Evolutionary conservation across 352 stramenopile species (phyloP).

Genomic region (Globisporangium heterothallicum): DNA sequence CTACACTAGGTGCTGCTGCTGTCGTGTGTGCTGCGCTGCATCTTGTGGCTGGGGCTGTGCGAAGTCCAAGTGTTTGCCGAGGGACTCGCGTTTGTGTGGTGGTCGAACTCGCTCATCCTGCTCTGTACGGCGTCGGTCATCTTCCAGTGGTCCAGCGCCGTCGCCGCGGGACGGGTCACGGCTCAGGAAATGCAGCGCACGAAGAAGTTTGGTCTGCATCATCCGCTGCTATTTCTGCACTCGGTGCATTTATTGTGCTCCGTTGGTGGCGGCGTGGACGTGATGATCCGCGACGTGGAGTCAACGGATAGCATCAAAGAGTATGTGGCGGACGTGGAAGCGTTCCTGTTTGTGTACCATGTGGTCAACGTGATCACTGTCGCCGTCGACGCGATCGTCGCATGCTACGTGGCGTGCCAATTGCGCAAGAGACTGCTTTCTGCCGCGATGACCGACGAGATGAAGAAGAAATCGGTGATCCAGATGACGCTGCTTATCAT

Average conservation of each 20-base stretch:
- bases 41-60: conserved; percentile 44
- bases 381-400: conserved; percentile 35
- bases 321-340: conserved; percentile 16
- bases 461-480: conserved; percentile 68
- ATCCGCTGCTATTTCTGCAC: conserved; percentile 58
- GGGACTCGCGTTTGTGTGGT: conserved; percentile 41
- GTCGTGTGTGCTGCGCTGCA: conserved; percentile 31
- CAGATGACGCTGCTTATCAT: conserved; percentile 64
- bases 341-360: conserved; percentile 30
- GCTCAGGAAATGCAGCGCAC: conserved; percentile 40
- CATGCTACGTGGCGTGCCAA: conserved; percentile 37
- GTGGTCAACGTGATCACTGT: conserved; percentile 42
- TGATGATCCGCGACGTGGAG: conserved; percentile 19
- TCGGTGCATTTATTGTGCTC: conserved; percentile 42
- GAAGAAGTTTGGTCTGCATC: conserved; percentile 40
- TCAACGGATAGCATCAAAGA: conserved; percentile 16
- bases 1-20: conserved; percentile 33
- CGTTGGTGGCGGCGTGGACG: conserved; percentile 25
- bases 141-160: conserved; percentile 59
- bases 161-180: conserved; percentile 44
- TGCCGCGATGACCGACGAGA: conserved; percentile 64
- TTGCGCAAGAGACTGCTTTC: conserved; percentile 41
- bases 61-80: conserved; percentile 19
- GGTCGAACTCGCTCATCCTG: conserved; percentile 59
- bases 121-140: conserved; percentile 64